Evolutionary conservation across 352 stramenopile genomes (phyloP), one percentile per base, ranked within the genome.

Genomic region (Globisporangium irregulare): DNA sequence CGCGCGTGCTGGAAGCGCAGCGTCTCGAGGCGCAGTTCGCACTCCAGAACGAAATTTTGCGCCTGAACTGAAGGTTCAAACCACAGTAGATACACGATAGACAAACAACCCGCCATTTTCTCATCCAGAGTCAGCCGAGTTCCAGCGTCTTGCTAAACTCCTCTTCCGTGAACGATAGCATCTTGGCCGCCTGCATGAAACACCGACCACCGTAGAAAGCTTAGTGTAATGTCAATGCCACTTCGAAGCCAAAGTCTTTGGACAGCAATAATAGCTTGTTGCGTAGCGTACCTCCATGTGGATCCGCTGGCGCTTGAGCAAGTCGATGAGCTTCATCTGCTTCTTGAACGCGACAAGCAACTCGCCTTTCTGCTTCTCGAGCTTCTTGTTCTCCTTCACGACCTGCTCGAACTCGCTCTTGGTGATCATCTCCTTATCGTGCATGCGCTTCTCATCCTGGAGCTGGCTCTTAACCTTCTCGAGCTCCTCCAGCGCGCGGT

Each of bases 251-350:
- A 20, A 15, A n/a, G 41, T 7, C 14, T 20, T 48, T 48, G 38
- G 38, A 43, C 38, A 55, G 27, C 27, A 32, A 32, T 32, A 32
- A 32, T 32, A 32, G 27, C 27, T 32, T 32, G 27, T 4, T 32
- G 27, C 27, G 27, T 32, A 32, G 27, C 55, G 7, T 67, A 92
- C 82, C 75, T 95, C 87, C 80, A 95, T 90, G 73, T 95, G 87
- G 64, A 95, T 90, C 46, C 86, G 85, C 69, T 95, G 87, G 12
- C 87, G 81, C 57, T 92, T 95, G 46, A 95, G 78, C 55, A 95
- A n/a, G 34, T 94, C 87, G 55, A 94, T 93, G 38, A 94, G 81
- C 64, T 93, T 93, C 78, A 93, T 91, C 62, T 95, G 87, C 69
- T 93, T 92, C 65, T 93, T 93, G 72, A 95, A 95, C 4, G 86